A percentile compares a stretch with the other conserved stretches of the same genome.
Conservation (phyloP, 2,329 filamentous ascomycete species). For the Epichloe sp. region DNA sequence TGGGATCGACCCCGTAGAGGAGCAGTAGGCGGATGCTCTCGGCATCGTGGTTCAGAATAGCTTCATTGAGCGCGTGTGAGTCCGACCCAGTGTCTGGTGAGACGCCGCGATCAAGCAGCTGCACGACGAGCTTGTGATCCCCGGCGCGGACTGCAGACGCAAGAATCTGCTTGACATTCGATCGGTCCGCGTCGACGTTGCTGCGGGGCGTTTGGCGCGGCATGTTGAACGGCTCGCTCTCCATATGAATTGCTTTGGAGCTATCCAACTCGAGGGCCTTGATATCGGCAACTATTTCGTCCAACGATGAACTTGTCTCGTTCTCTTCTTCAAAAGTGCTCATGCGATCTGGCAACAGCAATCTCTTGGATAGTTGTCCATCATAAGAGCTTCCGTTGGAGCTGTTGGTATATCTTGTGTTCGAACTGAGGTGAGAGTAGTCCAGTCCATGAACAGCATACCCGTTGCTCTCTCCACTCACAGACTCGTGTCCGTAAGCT, state of each 20-base stretch:
- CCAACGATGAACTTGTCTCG: slow-evolving; percentile 9
- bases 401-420: slow-evolving; percentile 14
- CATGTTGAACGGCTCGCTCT: slow-evolving; percentile 36
- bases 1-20: slow-evolving; percentile 44
- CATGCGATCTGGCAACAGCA: slow-evolving; percentile 14
- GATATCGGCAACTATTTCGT: slow-evolving; percentile 19
- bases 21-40: slow-evolving; percentile 43
- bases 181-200: slow-evolving; percentile 26
- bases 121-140: slow-evolving; percentile 43
- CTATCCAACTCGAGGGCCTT: slow-evolving; percentile 27
- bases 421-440: slow-evolving; percentile 4
- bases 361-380: slow-evolving; percentile 11
- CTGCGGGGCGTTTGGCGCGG: slow-evolving; percentile 39
- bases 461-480: slow-evolving; percentile 7
- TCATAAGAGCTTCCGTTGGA: slow-evolving; percentile 18
- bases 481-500: slow-evolving; percentile 7
- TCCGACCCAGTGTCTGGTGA: slow-evolving; percentile 34
- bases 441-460: slow-evolving; percentile 3
- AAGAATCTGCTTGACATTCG: slow-evolving; percentile 33
- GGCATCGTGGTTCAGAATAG: slow-evolving; percentile 34
- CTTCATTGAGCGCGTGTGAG: slow-evolving; percentile 37
- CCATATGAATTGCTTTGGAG: slow-evolving; percentile 31
- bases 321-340: slow-evolving; percentile 16
- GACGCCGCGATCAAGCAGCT: slow-evolving; percentile 45
- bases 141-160: slow-evolving; percentile 40